These are phyloP conservation scores for Salvia miltiorrhiza DNA, from an alignment of 257 asterid species.

Conservation along the genomic window DNA sequence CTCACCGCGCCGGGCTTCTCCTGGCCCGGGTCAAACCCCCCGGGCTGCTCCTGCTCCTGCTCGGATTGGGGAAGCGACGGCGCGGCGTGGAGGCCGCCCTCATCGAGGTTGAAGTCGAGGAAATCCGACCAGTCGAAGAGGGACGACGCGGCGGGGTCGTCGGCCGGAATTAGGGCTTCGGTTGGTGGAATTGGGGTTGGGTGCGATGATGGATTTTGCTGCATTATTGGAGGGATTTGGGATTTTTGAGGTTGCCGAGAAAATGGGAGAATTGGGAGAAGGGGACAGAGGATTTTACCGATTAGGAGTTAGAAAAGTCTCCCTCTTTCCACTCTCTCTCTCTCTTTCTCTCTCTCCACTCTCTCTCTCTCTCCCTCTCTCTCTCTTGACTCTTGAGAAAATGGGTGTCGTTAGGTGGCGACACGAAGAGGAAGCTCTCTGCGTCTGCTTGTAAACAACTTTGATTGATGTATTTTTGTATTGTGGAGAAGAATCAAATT, in stretches of 20 bases:
- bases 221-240: slow-evolving; percentile 17
- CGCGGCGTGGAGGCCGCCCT: slow-evolving; percentile 23
- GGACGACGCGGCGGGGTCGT: slow-evolving; percentile 43
- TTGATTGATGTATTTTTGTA: not conserved
- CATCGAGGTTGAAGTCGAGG: slow-evolving; percentile 64
- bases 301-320: slow-evolving; percentile 19
- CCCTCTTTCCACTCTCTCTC: no score
- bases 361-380: slow-evolving; percentile 5
- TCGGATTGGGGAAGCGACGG: slow-evolving; percentile 26
- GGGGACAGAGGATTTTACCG: not conserved
- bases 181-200: slow-evolving; percentile 1
- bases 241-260: slow-evolving; percentile 14
- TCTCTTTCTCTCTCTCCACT: not conserved
- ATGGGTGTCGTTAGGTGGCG: slow-evolving; percentile 48
- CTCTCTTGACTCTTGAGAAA: slow-evolving; percentile 11
- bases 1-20: slow-evolving; percentile 44
- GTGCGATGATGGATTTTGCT: slow-evolving; percentile 24
- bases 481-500: no score
- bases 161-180: slow-evolving; percentile 7
- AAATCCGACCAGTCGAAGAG: slow-evolving; percentile 74
- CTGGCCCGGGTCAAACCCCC: slow-evolving; percentile 17
- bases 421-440: slow-evolving; percentile 22
- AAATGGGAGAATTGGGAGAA: slow-evolving; percentile 17
- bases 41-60: slow-evolving; percentile 22
- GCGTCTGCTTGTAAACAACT: not conserved